phyloP scores from a whole-genome alignment of 495 filamentous ascomycete genomes.

The Neurospora sp. region DNA sequence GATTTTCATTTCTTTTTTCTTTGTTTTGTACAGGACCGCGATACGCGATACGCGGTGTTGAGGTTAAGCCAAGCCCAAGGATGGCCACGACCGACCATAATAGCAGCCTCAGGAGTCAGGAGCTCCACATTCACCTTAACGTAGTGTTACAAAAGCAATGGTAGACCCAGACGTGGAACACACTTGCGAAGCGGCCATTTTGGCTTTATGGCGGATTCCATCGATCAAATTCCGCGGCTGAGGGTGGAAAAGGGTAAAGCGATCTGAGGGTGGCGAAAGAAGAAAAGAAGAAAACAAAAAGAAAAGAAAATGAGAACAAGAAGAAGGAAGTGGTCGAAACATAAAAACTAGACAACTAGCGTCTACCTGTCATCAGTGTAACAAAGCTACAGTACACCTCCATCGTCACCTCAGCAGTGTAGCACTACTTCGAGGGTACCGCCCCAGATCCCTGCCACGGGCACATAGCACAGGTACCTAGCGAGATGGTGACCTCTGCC shows the following conservation, averaged over 20 bases:
- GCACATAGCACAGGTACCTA: background rate
- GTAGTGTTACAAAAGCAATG: background rate
- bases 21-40: background rate
- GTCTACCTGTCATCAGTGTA: background rate
- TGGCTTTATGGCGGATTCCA: background rate
- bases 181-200: background rate
- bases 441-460: background rate
- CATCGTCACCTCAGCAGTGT: background rate
- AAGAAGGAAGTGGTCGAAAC: background rate
- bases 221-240: background rate
- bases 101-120: background rate
- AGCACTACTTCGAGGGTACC: background rate
- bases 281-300: background rate
- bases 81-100: background rate
- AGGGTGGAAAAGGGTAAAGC: background rate
- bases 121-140: background rate
- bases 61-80: background rate
- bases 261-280: background rate
- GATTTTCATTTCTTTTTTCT: background rate
- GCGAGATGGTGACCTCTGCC: background rate
- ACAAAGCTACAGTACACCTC: background rate
- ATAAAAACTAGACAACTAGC: background rate
- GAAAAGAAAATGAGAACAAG: background rate
- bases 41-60: background rate
- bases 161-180: background rate